Base-by-base conservation (phyloP, 1,284 basidiomycete species). In the Malassezia vespertilionis region DNA sequence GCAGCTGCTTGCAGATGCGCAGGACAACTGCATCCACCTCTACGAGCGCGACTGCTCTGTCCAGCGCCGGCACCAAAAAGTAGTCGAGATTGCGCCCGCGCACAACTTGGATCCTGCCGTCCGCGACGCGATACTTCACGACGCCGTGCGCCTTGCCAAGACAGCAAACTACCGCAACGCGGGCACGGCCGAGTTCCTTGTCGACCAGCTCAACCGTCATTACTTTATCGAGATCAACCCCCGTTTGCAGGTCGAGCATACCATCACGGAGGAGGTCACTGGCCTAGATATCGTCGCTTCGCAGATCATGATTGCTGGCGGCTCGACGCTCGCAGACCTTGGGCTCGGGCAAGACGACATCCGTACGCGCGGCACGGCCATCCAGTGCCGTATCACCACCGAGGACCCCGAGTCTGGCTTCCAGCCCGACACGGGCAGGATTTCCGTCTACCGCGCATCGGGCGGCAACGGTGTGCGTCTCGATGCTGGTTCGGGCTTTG, bases 1-100 rank as follows among this genome's bases (percentile, higher is more conserved):
- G 27, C 91, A 97, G 74, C 73, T 95, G 46, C 78, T 97, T 41
- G 91, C 88, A 26, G 91, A 97, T 71, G 80, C 78, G 4, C 73
- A 82, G 52, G 91, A 91, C 44, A 93, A 95, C 77, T 85, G 84
- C 30, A 86, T 97, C 56, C 90, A 96, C 72, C 79, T 97, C 28
- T 96, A 93, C 63, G 91, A 96, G 74, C 87, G 91, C 72, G 91
- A 97, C 73, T 97, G 91, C 73, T 96, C 91, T 22, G 91, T 97
- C 22, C 91, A 97, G 73, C 79, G 91, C 60, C 80, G 91, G 54
- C 90, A 97, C 74, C 91, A 97, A 73, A 96, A 97, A 74, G 90
- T 97, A 56, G 93, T 99, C 56, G 93, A 99, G 74, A 88, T 96
- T 39, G 93, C 93, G 0, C 93, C 93, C 26, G 91, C 93, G 18